Evolutionary conservation across 805 yeast genomes (phyloP).

Genomic region (Candida suzukii): DNA sequence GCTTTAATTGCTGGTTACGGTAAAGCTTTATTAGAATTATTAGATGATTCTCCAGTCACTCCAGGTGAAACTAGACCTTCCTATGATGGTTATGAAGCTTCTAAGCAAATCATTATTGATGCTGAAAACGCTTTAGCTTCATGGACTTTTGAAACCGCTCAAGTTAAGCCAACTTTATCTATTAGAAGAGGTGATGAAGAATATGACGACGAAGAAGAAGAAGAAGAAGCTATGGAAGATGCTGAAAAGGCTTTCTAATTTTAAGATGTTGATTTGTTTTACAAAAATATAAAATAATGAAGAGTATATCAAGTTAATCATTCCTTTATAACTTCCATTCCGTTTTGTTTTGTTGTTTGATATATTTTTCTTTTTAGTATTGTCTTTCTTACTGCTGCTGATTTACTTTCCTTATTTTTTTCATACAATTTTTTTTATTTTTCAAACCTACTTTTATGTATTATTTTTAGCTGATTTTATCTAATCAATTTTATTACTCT

Average conservation of each 20-base stretch:
- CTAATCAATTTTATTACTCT: too few species aligned
- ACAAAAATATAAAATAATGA: not conserved
- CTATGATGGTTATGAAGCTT: constrained; percentile 83
- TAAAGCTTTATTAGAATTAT: constrained; percentile 73
- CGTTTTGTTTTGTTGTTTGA: too few species aligned
- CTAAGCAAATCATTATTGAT: constrained; percentile 80
- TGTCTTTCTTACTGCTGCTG: too few species aligned
- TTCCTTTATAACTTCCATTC: too few species aligned
- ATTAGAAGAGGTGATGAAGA: constrained; percentile 40
- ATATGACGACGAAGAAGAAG: constrained; percentile 46
- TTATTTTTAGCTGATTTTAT: too few species aligned
- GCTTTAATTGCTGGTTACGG: constrained; percentile 88
- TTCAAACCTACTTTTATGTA: too few species aligned
- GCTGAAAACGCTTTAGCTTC: constrained; percentile 77
- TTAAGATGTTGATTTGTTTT: constrained; percentile 10
- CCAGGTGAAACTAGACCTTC: constrained; percentile 92
- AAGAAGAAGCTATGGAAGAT: constrained; percentile 41
- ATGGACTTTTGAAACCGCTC: constrained; percentile 82
- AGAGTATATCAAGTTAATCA: not conserved
- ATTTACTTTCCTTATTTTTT: too few species aligned
- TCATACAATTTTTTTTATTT: too few species aligned
- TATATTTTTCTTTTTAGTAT: not conserved
- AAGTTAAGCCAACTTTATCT: constrained; percentile 73
- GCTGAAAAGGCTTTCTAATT: constrained; percentile 34
- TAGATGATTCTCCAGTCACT: constrained; percentile 80